Percentiles rank a stretch among this genome's conserved stretches.
Conservation (phyloP, 805 yeast species). For the Cyberlindnera subsufficiens region DNA sequence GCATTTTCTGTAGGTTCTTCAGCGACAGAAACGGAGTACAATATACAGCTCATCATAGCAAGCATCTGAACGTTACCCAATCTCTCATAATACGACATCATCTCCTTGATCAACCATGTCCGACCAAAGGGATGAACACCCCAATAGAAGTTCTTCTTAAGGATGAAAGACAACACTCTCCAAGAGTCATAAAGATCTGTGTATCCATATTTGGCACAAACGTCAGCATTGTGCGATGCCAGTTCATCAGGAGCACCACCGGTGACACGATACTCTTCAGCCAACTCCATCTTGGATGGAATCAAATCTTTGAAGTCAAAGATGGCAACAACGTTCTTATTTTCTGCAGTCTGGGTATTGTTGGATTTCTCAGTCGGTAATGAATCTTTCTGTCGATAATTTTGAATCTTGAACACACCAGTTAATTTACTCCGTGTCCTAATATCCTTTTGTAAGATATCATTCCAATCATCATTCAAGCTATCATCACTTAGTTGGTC, state of each 20-base stretch:
- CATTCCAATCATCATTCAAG: slow-evolving; percentile 65
- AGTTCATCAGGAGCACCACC: slow-evolving; percentile 60
- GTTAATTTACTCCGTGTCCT: slow-evolving; percentile 45
- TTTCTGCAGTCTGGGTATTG: slow-evolving; percentile 10
- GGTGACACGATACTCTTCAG: slow-evolving; percentile 56
- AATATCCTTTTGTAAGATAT: slow-evolving; percentile 52
- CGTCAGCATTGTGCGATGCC: slow-evolving; percentile 63
- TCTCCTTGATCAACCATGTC: slow-evolving; percentile 53
- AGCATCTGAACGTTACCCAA: slow-evolving; percentile 78
- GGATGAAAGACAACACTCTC: slow-evolving; percentile 46
- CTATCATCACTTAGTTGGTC: slow-evolving; percentile 44
- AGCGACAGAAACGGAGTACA: slow-evolving; percentile 23
- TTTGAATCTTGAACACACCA: slow-evolving; percentile 28
- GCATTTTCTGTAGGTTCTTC: neutral
- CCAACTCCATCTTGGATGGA: slow-evolving; percentile 70
- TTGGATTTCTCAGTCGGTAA: slow-evolving; percentile 19
- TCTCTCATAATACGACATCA: slow-evolving; percentile 59
- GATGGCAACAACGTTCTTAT: slow-evolving; percentile 53
- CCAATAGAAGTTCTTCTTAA: slow-evolving; percentile 54
- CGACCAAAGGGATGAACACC: slow-evolving; percentile 77
- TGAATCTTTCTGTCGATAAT: slow-evolving; percentile 6
- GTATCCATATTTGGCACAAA: slow-evolving; percentile 60
- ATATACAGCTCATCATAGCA: slow-evolving; percentile 77
- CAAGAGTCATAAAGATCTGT: slow-evolving; percentile 68
- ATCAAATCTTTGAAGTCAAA: slow-evolving; percentile 63